These are phyloP conservation scores for Trichomonascaceae sp. DNA, from an alignment of 1,139 yeast species.

Conservation along the genomic window DNA sequence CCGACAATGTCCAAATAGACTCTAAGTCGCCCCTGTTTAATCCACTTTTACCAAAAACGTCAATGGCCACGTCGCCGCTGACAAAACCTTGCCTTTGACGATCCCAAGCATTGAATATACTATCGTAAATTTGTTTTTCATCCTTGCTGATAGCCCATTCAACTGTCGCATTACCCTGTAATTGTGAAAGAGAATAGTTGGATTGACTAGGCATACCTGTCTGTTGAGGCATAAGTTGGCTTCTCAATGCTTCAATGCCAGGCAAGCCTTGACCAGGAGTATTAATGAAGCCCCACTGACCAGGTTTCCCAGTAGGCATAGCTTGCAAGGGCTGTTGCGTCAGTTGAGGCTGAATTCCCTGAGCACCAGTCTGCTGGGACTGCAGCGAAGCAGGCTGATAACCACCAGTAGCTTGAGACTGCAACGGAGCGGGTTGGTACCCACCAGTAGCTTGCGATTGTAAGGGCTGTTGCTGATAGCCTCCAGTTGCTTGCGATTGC, in stretches of 20 bases:
- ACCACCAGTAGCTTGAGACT: conserved; percentile 35
- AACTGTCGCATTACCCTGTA: conserved; percentile 32
- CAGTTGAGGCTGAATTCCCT: conserved; percentile 18
- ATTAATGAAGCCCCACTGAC: conserved; percentile 77
- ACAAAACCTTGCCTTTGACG: conserved; percentile 58
- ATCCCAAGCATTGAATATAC: conserved; percentile 87
- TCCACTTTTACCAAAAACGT: conserved; percentile 86
- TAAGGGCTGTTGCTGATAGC: conserved; percentile 12
- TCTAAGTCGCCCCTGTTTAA: conserved; percentile 79
- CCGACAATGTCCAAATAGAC: conserved; percentile 90
- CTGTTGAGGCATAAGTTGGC: conserved; percentile 62
- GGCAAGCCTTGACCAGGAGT: conserved; percentile 71
- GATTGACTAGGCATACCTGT: conserved; percentile 34
- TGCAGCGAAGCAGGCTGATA: conserved; percentile 15
- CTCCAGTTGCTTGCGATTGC: conserved; percentile 24
- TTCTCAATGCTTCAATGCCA: conserved; percentile 68
- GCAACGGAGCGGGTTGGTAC: conserved; percentile 16
- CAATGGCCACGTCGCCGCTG: conserved; percentile 77
- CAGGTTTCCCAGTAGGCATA: conserved; percentile 63
- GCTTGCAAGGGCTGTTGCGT: too few species aligned
- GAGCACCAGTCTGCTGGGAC: conserved; percentile 30
- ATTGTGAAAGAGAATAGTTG: conserved; percentile 26
- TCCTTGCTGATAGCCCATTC: conserved; percentile 79
- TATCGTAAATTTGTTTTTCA: conserved; percentile 82
- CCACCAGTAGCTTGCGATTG: conserved; percentile 13